phyloP scores from a whole-genome alignment of 2,329 filamentous ascomycete species.

The Arthrinium phaeospermum region DNA sequence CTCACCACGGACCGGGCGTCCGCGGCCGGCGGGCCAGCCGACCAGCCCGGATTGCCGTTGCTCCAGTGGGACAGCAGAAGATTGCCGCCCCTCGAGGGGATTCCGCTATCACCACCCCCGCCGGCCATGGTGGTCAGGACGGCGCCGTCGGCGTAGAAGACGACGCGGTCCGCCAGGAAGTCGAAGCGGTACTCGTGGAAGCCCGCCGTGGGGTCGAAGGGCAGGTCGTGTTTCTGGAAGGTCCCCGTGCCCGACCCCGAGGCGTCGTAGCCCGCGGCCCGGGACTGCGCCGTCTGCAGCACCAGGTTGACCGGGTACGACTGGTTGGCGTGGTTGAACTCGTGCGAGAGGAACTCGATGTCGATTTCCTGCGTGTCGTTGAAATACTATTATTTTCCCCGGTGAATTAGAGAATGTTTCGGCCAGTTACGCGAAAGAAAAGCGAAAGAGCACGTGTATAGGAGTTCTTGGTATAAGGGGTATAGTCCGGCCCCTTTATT shows the following conservation, averaged over 20 bases:
- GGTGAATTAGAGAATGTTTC: not conserved
- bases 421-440: not conserved
- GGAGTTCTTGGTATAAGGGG: not conserved
- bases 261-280: slow-evolving; percentile 66
- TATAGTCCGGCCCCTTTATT: no score
- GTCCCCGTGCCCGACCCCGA: slow-evolving; percentile 62
- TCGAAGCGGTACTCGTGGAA: slow-evolving; percentile 86
- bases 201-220: slow-evolving; percentile 67
- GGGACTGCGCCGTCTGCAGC: slow-evolving; percentile 70
- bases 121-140: slow-evolving; percentile 62
- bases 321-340: slow-evolving; percentile 59
- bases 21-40: slow-evolving; percentile 67
- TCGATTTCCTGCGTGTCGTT: slow-evolving; percentile 84
- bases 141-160: slow-evolving; percentile 72
- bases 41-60: slow-evolving; percentile 76
- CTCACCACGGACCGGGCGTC: slow-evolving; percentile 69
- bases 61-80: slow-evolving; percentile 79
- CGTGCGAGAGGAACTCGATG: slow-evolving; percentile 75
- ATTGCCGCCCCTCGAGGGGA: slow-evolving; percentile 67
- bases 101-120: no score
- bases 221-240: slow-evolving; percentile 63
- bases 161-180: slow-evolving; percentile 65
- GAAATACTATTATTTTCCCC: slow-evolving; percentile 61
- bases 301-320: slow-evolving; percentile 73
- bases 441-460: not conserved